Percentiles rank a stretch among this genome's conserved stretches.
Conservation (phyloP, 331 rosid genomes). For the Erythrophleum ivorense region DNA sequence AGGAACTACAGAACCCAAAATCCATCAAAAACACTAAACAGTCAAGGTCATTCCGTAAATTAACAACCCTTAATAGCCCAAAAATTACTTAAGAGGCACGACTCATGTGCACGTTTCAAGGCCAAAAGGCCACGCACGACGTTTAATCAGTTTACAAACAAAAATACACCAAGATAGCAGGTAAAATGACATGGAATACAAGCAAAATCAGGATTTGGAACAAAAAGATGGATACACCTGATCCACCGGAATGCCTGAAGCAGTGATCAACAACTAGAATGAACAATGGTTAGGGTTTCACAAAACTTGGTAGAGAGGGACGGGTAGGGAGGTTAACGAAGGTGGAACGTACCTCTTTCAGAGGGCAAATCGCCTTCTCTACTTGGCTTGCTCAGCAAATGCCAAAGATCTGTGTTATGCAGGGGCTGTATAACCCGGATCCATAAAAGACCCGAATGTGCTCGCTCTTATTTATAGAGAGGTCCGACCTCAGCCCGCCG, state of each 20-base stretch:
- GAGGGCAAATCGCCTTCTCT: background rate
- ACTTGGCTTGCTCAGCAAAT: background rate
- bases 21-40: background rate
- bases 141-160: background rate
- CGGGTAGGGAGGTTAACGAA: background rate
- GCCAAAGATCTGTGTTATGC: background rate
- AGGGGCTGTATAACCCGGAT: background rate
- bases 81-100: background rate
- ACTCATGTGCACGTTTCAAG: background rate
- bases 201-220: background rate
- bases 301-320: background rate
- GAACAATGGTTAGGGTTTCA: conserved; percentile 15
- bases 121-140: background rate
- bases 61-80: background rate
- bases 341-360: background rate
- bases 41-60: background rate
- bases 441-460: background rate
- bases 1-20: background rate
- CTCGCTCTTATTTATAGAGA: background rate
- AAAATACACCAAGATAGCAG: background rate
- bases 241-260: background rate
- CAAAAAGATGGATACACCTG: background rate
- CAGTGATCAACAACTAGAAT: background rate
- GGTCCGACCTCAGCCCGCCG: background rate
- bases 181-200: background rate